A percentile compares a stretch with the other conserved stretches of the same genome.
phyloP scores from a whole-genome alignment of 1,284 basidiomycete genomes.

The Microbotryomycetes sp. region DNA sequence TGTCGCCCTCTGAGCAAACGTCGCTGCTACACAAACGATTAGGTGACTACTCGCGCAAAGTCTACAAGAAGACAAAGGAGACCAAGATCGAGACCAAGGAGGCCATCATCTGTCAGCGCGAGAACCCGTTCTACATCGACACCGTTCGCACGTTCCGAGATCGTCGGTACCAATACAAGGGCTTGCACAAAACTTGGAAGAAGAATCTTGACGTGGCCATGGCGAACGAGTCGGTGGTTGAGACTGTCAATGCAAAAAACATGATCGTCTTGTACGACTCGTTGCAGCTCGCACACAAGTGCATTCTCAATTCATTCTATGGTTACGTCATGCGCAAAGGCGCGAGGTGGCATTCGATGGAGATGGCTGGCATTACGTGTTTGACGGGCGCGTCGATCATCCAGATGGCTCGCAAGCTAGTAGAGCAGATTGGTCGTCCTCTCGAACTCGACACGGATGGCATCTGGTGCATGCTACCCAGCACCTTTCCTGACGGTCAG shows the following conservation, averaged over 20 bases:
- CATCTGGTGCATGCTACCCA: conserved; percentile 99
- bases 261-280: conserved; percentile 99
- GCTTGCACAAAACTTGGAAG: conserved; percentile 98
- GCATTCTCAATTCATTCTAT: conserved; percentile 99
- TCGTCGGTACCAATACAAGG: conserved; percentile 98
- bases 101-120: conserved; percentile 93
- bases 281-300: conserved; percentile 98
- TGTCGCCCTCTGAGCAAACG: conserved; percentile 79
- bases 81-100: conserved; percentile 92
- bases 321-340: conserved; percentile 99
- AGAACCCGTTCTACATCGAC: conserved; percentile 99
- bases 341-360: conserved; percentile 99
- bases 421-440: conserved; percentile 94
- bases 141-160: conserved; percentile 97
- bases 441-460: conserved; percentile 98
- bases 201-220: conserved; percentile 82
- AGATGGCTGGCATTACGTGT: conserved; percentile 99
- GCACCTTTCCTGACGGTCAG: conserved; percentile 79
- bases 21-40: conserved; percentile 91
- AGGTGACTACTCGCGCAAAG: conserved; percentile 96
- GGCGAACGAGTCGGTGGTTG: conserved; percentile 65
- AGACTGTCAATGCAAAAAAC: conserved; percentile 95
- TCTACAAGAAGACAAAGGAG: conserved; percentile 99
- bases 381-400: conserved; percentile 98
- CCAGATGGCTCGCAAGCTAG: conserved; percentile 97